A percentile compares a stretch with the other conserved stretches of the same genome.
Conservation (phyloP, 805 yeast genomes). For the Lachancea kluyveri region DNA sequence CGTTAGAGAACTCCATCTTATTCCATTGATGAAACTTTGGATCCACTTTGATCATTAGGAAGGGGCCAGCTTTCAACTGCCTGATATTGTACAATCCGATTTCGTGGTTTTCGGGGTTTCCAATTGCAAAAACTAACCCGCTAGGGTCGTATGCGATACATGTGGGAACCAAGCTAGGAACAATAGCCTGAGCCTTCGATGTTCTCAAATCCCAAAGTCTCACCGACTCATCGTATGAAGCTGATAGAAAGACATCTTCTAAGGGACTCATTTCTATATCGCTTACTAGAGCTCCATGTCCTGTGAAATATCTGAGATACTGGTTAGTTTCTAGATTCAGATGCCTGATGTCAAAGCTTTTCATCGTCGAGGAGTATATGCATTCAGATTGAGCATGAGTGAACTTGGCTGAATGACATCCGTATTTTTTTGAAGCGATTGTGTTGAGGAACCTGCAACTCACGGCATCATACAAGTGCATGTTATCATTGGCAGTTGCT, state of each 20-base stretch:
- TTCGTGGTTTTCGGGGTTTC: conserved; percentile 36
- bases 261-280: conserved; percentile 69
- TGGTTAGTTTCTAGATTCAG: conserved; percentile 71
- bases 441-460: conserved; percentile 64
- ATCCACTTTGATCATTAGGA: conserved; percentile 38
- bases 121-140: conserved; percentile 75
- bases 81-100: conserved; percentile 58
- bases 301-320: conserved; percentile 78
- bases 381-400: conserved; percentile 69
- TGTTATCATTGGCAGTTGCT: conserved; percentile 73
- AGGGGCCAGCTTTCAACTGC: conserved; percentile 53
- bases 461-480: conserved; percentile 76
- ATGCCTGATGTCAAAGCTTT: conserved; percentile 69
- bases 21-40: conserved; percentile 41
- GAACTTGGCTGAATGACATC: conserved; percentile 81
- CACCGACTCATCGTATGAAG: conserved; percentile 73
- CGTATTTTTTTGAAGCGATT: conserved; percentile 82
- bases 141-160: conserved; percentile 75
- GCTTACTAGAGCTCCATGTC: conserved; percentile 75
- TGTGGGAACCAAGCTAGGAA: conserved; percentile 49
- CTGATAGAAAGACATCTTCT: conserved; percentile 55
- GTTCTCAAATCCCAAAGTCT: conserved; percentile 83
- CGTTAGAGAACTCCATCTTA: conserved; percentile 72
- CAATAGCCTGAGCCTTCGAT: conserved; percentile 55
- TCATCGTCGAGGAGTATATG: conserved; percentile 77